Evolutionary conservation across 352 stramenopile genomes (phyloP).

Genomic region (Thalassiosira ordinaria): DNA sequence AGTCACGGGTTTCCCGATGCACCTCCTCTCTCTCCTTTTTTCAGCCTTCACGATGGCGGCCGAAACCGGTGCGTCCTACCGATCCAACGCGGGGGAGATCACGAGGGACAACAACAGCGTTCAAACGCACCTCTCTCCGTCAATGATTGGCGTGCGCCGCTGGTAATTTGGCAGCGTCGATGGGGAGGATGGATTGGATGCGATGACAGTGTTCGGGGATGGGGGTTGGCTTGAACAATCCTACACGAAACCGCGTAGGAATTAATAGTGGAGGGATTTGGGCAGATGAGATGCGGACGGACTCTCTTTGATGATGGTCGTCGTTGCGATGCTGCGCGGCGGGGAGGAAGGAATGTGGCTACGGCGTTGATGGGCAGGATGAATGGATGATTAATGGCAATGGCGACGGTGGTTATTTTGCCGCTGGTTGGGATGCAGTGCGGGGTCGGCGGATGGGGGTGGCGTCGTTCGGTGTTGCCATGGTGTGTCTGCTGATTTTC

Average conservation of each 20-base stretch:
- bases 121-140: not conserved
- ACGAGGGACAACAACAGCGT: not conserved
- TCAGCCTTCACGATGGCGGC: not conserved
- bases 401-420: slow-evolving; percentile 12
- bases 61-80: not conserved
- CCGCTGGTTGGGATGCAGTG: slow-evolving; percentile 2
- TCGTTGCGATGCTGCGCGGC: not conserved
- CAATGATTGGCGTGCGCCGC: not conserved
- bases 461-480: not conserved
- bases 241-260: not conserved
- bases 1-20: not conserved
- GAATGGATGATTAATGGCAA: not conserved
- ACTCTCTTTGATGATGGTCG: not conserved
- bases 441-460: not conserved
- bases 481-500: not conserved
- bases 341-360: not conserved
- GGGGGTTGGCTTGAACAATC: slow-evolving; percentile 2
- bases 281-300: not conserved
- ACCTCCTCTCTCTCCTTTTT: not conserved
- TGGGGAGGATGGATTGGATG: slow-evolving; percentile 3
- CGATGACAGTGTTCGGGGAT: not conserved
- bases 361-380: not conserved
- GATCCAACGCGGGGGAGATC: not conserved
- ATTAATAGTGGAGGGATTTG: not conserved
- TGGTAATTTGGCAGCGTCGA: not conserved